Base-by-base conservation (phyloP, 2,329 filamentous ascomycete genomes). In the Sarocladiaceae sp. region DNA sequence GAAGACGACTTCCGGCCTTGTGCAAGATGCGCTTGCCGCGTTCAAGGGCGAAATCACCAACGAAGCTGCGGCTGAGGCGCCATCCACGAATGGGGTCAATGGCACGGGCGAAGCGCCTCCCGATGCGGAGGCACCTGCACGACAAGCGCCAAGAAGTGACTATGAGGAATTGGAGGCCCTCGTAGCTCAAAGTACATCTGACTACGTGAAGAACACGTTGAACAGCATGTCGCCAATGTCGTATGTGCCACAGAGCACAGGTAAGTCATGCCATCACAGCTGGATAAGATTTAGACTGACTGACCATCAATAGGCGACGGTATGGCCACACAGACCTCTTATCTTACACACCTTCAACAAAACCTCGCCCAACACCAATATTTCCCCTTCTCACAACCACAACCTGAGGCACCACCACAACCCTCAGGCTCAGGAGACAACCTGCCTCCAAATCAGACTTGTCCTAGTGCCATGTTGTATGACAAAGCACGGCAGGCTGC, bases 401-500 rank as follows among this genome's bases (percentile, higher is more conserved):
- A 68, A 58, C 56, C 72, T n/a, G 69, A 72, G 48, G 63, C 61
- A 51, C 63, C 58, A 28, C 56, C 54, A 23, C 53, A 39, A 15
- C 62, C 58, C 57, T 13, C 63, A 57, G 12, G 62, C 61, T 4
- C 62, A 12, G 64, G 66, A 2, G 65, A 70, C 33, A 70, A 70
- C 23, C 60, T 83, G 0, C 80, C 80, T 3, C 80, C 80, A 0
- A 79, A 81, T 47, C 80, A 84, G 55, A 75, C 73, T 4, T 76
- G 73, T 18, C 73, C 80, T 0, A 83, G 78, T 18, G 71, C 79
- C 0, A 71, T 77, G 1, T 65, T 84, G 1, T 84, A 83, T 53
- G 79, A 83, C 54, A 75, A 77, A 51, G 80, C 80, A 12, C 74
- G 80, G 2, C 80, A 83, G 57, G 79, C 79, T 2, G 79, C 79